Evolutionary conservation across 306 rosid genomes (phyloP), one percentile per base, ranked within the genome.

Genomic region (Lablab purpureus): DNA sequence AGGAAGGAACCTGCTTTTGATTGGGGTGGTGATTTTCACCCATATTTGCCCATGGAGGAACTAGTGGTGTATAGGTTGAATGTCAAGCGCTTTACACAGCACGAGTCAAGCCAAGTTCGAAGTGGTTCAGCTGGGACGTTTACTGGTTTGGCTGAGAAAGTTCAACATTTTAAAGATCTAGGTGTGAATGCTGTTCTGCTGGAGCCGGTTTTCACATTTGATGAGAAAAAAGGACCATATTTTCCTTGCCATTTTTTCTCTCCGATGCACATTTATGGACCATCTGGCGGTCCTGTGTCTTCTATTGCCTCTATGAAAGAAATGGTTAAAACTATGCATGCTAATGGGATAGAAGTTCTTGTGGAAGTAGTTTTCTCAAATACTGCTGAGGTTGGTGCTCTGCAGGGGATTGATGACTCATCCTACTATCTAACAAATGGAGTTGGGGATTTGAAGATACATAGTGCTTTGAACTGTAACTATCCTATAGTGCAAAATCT

Each of bases 361-460:
- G 47, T 93, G 85, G 99, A 95, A 85, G 97, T 95, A 83, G 97
- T 89, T 88, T 87, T 92, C 84, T 87, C 98, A 68, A 91, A 87
- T 70, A 88, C 98, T 46, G 87, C 91, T n/a, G 84, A 75, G 21
- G 28, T 36, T 41, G 94, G 87, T 75, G 89, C 95, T n/a, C 86
- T 95, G 67, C 92, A 87, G 79, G 96, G 98, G 66, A 88, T 95
- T 10, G 96, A 95, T 62, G 90, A 85, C 69, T 73, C 78, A 34
- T 86, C 90, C 37, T 95, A 95, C 81, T 95, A 95, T 58, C 63
- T 62, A 75, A 52, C 27, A 34, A 77, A 84, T 54, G 82, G 79
- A 71, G 81, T 59, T 22, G 81, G 28, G 45, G 80, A 83, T 84
- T 82, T 66, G 75, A 82, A 83, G 68, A 67, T 72, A 32, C 85